Percentiles rank a stretch among this genome's conserved stretches.
Evolutionary conservation across 176 grass and related monocot genomes (phyloP).

Genomic region (Puccinellia tenuiflora): DNA sequence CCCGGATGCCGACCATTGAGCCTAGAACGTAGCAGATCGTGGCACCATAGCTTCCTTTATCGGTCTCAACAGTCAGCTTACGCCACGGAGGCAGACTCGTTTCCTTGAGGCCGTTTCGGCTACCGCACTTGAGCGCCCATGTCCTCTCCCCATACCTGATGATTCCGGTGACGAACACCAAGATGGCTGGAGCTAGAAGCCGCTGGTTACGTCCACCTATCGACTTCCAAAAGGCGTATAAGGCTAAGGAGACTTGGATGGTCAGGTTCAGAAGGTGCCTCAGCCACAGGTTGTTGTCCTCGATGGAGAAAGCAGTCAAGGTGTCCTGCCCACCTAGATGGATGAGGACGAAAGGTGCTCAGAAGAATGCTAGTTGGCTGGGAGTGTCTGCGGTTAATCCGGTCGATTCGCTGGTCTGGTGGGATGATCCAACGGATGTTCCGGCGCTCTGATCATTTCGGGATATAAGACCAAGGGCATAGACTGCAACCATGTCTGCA

Average conservation of each 20-base stretch:
- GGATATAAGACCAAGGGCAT: background rate
- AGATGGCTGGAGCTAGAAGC: background rate
- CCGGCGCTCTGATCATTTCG: background rate
- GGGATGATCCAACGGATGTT: background rate
- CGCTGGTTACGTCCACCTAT: background rate
- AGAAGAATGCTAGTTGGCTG: background rate
- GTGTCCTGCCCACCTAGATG: conserved; percentile 17
- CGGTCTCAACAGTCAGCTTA: background rate
- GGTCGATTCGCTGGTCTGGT: background rate
- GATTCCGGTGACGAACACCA: background rate
- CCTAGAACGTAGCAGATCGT: background rate
- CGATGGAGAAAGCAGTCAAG: background rate
- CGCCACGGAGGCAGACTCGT: background rate
- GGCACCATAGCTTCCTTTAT: background rate
- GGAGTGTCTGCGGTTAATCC: background rate
- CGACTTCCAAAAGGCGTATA: background rate
- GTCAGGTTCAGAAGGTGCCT: background rate
- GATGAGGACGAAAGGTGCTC: background rate
- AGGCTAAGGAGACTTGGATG: background rate
- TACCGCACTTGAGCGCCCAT: conserved; percentile 3
- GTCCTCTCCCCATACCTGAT: conserved; percentile 14
- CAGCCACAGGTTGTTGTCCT: conserved; percentile 13
- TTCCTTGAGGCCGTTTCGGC: background rate
- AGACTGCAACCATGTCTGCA: conserved; percentile 2
- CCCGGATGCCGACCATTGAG: background rate